Evolutionary conservation across 1,284 basidiomycete genomes (phyloP), one percentile per base, ranked within the genome.

Genomic region (Sanghuangporus weigelae): DNA sequence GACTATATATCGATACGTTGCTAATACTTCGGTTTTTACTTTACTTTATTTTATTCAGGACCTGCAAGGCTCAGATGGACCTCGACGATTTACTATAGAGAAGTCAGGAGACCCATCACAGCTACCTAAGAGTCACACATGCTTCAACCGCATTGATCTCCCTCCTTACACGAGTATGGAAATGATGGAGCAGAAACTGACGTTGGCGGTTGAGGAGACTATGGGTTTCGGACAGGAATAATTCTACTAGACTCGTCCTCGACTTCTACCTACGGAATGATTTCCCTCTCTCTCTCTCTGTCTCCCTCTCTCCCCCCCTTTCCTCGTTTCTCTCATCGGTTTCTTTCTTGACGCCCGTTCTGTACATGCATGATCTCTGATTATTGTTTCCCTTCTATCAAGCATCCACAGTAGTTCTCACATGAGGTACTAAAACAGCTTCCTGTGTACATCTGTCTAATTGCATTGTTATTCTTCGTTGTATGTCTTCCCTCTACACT

Each of bases 21-120:
- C 40, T 42, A 7, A 42, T 42, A 42, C 44, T 46, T 7, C n/a
- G 44, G 21, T n/a, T n/a, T 46, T 46, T 31, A 31, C 26, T 31
- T 31, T 31, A 31, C 5, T 86, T 70, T 95, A n/a, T n/a, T 94
- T 93, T 0, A 96, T 96, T 83, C 96, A 96, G 75, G 95, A 97
- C 71, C 77, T 97, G 11, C 95, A 96, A 76, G 95, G 95, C 19
- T 93, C 92, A 2, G 95, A 97, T 73, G 95, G 94, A 7, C 95
- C 95, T 6, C 80, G 93, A 64, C 80, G 92, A 61, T 95, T 95
- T 74, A 95, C 93, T 2, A 94, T 95, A 68, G 93, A 95, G 74
- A 95, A 94, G 76, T 90, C 88, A 38, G 92, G 92, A 31, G 91
- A 95, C 71, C 86, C 91, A 21, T 87, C 85, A n/a, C 89, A 92